phyloP scores from a whole-genome alignment of 2,329 filamentous ascomycete species.

The Xylariaceae sp. region DNA sequence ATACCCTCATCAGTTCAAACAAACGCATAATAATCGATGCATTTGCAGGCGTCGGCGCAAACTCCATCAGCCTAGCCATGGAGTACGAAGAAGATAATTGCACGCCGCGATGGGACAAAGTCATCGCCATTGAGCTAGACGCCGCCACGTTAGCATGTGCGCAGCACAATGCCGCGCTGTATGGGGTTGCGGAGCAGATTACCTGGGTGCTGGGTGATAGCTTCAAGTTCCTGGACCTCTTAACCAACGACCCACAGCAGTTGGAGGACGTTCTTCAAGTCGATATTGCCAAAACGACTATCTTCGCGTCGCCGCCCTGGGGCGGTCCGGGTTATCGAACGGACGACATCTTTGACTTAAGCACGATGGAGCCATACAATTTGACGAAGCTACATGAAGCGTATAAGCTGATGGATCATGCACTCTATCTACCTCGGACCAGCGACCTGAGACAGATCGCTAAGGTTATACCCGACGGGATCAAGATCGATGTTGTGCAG shows the following conservation, averaged over 20 bases:
- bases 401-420: slow-evolving; percentile 58
- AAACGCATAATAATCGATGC: slow-evolving; percentile 69
- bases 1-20: slow-evolving; percentile 42
- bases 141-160: slow-evolving; percentile 78
- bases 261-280: slow-evolving; percentile 34
- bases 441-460: slow-evolving; percentile 80
- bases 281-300: slow-evolving; percentile 39
- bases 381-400: slow-evolving; percentile 58
- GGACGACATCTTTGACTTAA: slow-evolving; percentile 74
- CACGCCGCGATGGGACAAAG: slow-evolving; percentile 70
- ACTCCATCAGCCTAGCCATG: slow-evolving; percentile 88
- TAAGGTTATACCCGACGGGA: slow-evolving; percentile 40
- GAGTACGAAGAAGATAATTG: slow-evolving; percentile 21
- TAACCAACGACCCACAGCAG: slow-evolving; percentile 33
- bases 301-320: slow-evolving; percentile 60
- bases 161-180: slow-evolving; percentile 84
- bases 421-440: slow-evolving; percentile 80
- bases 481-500: slow-evolving; percentile 72
- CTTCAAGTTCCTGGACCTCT: slow-evolving; percentile 64
- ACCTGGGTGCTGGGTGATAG: slow-evolving; percentile 86
- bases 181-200: slow-evolving; percentile 72
- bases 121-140: slow-evolving; percentile 88
- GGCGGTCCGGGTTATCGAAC: slow-evolving; percentile 54
- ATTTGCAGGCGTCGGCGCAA: slow-evolving; percentile 89
- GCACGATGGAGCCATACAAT: slow-evolving; percentile 84